Evolutionary conservation across 306 rosid genomes (phyloP).

Genomic region (Quercus cerris): DNA sequence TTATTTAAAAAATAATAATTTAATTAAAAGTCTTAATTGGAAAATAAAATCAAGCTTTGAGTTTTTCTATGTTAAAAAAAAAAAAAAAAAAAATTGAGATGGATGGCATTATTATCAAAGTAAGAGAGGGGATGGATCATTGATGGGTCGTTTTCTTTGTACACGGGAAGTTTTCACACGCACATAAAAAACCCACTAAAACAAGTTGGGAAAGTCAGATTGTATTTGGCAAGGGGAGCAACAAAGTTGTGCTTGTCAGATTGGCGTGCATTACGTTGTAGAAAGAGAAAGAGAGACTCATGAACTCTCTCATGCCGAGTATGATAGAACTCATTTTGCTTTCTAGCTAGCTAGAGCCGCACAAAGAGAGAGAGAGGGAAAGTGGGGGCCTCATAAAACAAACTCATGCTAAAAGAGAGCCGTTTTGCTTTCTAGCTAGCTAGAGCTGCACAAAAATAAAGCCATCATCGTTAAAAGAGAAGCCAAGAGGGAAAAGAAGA

Average conservation of each 20-base stretch:
- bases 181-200: background rate
- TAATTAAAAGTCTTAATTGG: no score
- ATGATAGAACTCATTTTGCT: conserved; percentile 16
- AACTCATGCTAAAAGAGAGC: conserved; percentile 9
- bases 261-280: conserved; percentile 47
- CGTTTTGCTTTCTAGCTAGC: conserved; percentile 18
- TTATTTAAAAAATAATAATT: no score
- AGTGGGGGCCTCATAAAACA: conserved; percentile 30
- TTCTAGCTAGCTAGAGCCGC: conserved; percentile 5
- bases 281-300: conserved; percentile 6
- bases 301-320: conserved; percentile 22
- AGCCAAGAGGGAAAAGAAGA: background rate
- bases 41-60: no score
- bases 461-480: background rate
- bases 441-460: background rate
- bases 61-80: background rate
- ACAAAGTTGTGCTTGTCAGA: conserved; percentile 55
- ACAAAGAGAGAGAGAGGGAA: background rate
- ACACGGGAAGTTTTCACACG: conserved; percentile 6
- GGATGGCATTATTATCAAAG: conserved; percentile 14
- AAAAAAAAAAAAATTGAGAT: background rate
- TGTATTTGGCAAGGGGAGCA: conserved; percentile 34
- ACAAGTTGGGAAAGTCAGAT: conserved; percentile 7
- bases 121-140: background rate
- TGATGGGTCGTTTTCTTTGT: conserved; percentile 34